Evolutionary conservation across 805 yeast genomes (phyloP), one percentile per base, ranked within the genome.

Genomic region (Yamadazyma sp.): DNA sequence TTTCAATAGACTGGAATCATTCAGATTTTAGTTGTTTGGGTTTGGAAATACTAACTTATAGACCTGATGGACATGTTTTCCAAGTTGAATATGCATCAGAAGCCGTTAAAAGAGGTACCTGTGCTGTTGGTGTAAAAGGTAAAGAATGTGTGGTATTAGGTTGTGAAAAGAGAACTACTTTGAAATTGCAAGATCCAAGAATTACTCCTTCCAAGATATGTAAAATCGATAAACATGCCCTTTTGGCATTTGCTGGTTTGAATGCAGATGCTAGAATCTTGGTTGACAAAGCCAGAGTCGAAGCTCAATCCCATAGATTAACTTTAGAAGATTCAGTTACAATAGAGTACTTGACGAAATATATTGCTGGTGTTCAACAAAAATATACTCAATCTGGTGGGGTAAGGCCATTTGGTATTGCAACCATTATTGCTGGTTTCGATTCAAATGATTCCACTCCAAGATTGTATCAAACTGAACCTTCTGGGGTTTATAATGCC

Each of bases 51-150:
- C 63, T 58, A 55, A 70, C 75, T 18, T 31, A n/a, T 48, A 84
- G 93, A 62, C 98, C 98, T 48, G 98, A 91, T 68, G 98, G 98
- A 42, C 97, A 91, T 60, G 96, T 91, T 58, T 91, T 91, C 73
- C 98, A 93, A 74, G 98, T 93, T 27, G 98, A 93, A 62, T 93
- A 93, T 54, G 98, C 98, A 17, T 74, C 84, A 25, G 98, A 93
- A 60, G 98, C 98, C 0, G 98, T 93, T 29, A 93, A 91, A 58
- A 78, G 98, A 65, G 98, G 98, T 41, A 93, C 98, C 3, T 87
- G 96, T 58, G 96, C 98, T 1, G 96, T 93, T 30, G 98, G 97
- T 26, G 91, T 93, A 40, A 91, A 89, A 59, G 98, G 98, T 35
- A 73, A 75, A 44, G 82, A 80, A 42, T 78, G 82, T 40, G 98